phyloP scores from a whole-genome alignment of 2,329 filamentous ascomycete genomes.

The Diaporthe caulivora region DNA sequence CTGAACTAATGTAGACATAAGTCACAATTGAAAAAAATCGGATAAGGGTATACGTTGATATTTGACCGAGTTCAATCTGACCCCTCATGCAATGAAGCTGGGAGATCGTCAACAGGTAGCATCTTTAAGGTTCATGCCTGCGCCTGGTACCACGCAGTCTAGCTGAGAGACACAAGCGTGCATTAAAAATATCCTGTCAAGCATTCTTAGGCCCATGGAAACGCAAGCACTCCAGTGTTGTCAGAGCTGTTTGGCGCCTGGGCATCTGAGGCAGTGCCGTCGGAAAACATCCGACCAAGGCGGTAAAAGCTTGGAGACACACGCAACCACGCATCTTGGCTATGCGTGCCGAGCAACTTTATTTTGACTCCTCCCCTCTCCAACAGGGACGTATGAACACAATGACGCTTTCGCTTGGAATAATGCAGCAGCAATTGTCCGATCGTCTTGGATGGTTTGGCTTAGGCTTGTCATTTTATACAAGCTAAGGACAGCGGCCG shows the following conservation, averaged over 20 bases:
- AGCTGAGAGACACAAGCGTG: background rate
- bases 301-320: background rate
- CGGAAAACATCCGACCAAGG: background rate
- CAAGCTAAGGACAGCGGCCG: background rate
- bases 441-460: background rate
- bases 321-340: conserved; percentile 9
- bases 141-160: too few relatives aligned
- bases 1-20: background rate
- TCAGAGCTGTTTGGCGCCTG: conserved; percentile 3
- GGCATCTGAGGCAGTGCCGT: conserved; percentile 1
- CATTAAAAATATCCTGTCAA: background rate
- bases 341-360: background rate
- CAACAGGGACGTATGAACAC: background rate
- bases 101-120: background rate
- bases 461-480: background rate
- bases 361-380: background rate
- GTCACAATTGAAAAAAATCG: too few relatives aligned
- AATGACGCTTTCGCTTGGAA: background rate
- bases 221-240: background rate
- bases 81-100: background rate
- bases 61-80: background rate
- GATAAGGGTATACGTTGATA: too few relatives aligned
- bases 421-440: background rate
- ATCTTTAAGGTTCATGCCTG: background rate
- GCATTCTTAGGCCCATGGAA: too few relatives aligned